phyloP scores from a whole-genome alignment of 495 filamentous ascomycete species.

The Chaetomium fimeti region DNA sequence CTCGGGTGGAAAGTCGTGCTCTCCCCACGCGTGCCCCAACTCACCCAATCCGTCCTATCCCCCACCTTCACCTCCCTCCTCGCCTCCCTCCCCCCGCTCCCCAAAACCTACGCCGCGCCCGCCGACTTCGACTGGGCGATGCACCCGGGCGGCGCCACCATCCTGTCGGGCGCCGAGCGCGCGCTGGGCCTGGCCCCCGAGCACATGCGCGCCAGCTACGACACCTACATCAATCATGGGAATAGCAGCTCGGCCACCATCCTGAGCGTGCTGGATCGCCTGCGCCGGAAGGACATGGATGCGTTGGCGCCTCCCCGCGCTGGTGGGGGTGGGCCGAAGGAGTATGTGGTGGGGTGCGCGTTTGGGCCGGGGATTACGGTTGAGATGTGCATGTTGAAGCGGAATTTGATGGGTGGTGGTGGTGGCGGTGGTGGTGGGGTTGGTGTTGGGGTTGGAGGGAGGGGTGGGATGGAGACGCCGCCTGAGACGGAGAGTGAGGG shows the following conservation, averaged over 20 bases:
- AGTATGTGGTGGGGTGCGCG: slow-evolving; percentile 61
- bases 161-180: slow-evolving; percentile 59
- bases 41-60: slow-evolving; percentile 48
- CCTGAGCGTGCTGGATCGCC: slow-evolving; percentile 57
- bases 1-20: slow-evolving; percentile 63
- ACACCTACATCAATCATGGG: slow-evolving; percentile 62
- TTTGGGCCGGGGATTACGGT: slow-evolving; percentile 65
- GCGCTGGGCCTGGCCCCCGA: slow-evolving; percentile 54
- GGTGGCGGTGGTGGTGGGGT: background rate
- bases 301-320: slow-evolving; percentile 37
- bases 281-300: slow-evolving; percentile 60
- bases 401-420: slow-evolving; percentile 34
- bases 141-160: slow-evolving; percentile 64
- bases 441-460: no score
- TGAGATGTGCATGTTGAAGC: slow-evolving; percentile 61
- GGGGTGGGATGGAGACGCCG: slow-evolving; percentile 40
- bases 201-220: slow-evolving; percentile 60
- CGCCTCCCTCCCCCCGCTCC: slow-evolving; percentile 39
- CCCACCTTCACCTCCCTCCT: slow-evolving; percentile 53
- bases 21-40: slow-evolving; percentile 54
- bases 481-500: slow-evolving; percentile 49
- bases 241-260: slow-evolving; percentile 63
- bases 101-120: slow-evolving; percentile 41
- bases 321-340: slow-evolving; percentile 31
- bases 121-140: slow-evolving; percentile 66